Base-by-base conservation (phyloP, 2,329 filamentous ascomycete genomes). In the Lizonia empirigonia region DNA sequence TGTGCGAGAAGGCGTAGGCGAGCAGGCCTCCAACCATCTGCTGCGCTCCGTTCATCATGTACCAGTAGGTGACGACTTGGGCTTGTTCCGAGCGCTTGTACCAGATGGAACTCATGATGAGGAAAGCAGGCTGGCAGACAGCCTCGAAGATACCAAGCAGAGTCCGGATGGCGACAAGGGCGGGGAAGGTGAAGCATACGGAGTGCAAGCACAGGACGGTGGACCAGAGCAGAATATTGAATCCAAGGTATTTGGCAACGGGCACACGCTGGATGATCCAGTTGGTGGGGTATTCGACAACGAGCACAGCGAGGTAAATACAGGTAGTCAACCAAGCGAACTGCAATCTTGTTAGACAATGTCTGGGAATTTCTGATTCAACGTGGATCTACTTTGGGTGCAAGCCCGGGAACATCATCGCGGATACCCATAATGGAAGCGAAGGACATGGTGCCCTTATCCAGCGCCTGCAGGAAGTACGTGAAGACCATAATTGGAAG, bases 1-100 rank as follows among this genome's bases (percentile, higher is more conserved):
- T 67, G 6, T 58, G 53, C 10, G 65, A 55, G 62, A 78, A 75
- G 52, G 52, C 45, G 50, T 83, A 84, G 0, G 86, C 86, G 0
- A 90, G 76, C 0, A 90, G 78, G 5, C 87, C 87, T 24, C 87
- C 87, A 7, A 89, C 85, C 41, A 90, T 86, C 64, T 89, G 87
- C 65, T 90, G 87, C 1, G 78, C 80, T 2, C 87, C 87, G 65
- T 90, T 90, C 85, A 89, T 90, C 83, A 88, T 88, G 54, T 78
- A 84, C 86, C 87, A 90, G 69, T 85, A 88, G 0, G 85, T 87
- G 3, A 89, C 85, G 5, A 83, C 81, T 0, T 80, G 70, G 0
- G 85, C 81, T 64, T 90, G 87, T 60, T 90, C 86, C 47, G 86
- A 81, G 26, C 85, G 78, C 53, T 82, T 83, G 69, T 90, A 90